A percentile compares a stretch with the other conserved stretches of the same genome.
Evolutionary conservation across 805 yeast species (phyloP).

Genomic region (Wickerhamiella lipophila): DNA sequence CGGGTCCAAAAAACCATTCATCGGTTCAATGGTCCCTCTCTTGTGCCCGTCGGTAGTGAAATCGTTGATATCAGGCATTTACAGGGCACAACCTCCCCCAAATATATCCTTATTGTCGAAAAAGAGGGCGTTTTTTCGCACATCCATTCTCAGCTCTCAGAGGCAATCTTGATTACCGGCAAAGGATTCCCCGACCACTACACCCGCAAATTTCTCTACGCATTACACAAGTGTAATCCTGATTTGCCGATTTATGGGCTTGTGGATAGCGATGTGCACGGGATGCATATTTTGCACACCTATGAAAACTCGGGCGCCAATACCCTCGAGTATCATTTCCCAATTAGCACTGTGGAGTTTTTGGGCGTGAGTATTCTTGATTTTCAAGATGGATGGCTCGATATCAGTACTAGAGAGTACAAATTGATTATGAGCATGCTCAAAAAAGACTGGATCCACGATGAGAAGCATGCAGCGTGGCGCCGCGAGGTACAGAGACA

Average conservation of each 20-base stretch:
- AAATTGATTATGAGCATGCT: conserved; percentile 26
- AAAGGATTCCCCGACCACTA: conserved; percentile 54
- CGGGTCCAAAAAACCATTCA: conserved; percentile 12
- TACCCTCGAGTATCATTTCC: conserved; percentile 12
- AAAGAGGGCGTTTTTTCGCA: conserved; percentile 37
- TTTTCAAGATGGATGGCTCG: conserved; percentile 26
- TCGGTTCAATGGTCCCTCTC: conserved; percentile 16
- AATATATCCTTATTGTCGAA: conserved; percentile 35
- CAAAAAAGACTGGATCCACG: conserved; percentile 21
- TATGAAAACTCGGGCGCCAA: conserved; percentile 24
- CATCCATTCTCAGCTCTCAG: conserved; percentile 21
- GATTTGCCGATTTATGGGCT: conserved; percentile 34
- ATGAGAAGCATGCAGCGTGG: conserved; percentile 17
- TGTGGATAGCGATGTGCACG: conserved; percentile 57
- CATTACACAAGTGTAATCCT: conserved; percentile 25
- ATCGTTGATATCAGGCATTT: conserved; percentile 20
- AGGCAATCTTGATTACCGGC: conserved; percentile 39
- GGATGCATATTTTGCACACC: conserved; percentile 38
- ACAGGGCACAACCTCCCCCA: no score
- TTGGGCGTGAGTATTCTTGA: conserved; percentile 36
- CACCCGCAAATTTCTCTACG: conserved; percentile 35
- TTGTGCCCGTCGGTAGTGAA: conserved; percentile 30
- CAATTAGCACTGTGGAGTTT: conserved; percentile 19
- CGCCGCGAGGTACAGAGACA: conserved; percentile 43
- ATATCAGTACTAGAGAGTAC: conserved; percentile 26